These are phyloP conservation scores for Kewa caespitosa DNA, from an alignment of 179 eudicot species.

Conservation along the genomic window DNA sequence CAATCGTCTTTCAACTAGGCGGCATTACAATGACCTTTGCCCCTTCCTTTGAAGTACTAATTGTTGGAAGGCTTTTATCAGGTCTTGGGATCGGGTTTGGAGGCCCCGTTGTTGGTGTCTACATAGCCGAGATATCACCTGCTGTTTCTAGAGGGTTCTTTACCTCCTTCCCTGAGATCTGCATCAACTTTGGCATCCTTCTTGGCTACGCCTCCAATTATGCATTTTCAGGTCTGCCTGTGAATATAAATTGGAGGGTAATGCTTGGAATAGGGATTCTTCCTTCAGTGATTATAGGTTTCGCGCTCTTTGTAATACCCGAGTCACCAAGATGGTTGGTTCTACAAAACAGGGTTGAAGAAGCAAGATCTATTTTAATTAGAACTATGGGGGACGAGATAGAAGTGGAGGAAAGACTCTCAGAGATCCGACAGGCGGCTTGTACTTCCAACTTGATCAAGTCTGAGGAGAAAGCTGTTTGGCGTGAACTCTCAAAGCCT, in stretches of 20 bases:
- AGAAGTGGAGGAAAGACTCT: constrained; percentile 7
- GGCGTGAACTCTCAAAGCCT: constrained; percentile 20
- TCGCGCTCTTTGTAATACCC: constrained; percentile 1
- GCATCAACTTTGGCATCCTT: constrained; percentile 19
- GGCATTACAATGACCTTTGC: constrained; percentile 25
- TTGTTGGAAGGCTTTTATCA: constrained; percentile 17
- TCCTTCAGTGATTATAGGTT: background rate
- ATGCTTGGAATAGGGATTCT: constrained; percentile 13
- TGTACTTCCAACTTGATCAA: background rate
- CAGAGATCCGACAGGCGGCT: constrained; percentile 14
- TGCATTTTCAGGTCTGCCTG: constrained; percentile 9
- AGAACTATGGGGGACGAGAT: background rate
- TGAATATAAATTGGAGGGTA: constrained; percentile 1
- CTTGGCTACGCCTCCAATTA: constrained; percentile 14
- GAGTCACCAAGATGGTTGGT: constrained; percentile 23
- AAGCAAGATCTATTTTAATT: constrained; percentile 7
- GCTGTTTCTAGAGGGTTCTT: constrained; percentile 23
- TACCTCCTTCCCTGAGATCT: constrained; percentile 24
- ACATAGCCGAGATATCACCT: constrained; percentile 21
- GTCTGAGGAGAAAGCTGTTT: constrained; percentile 7
- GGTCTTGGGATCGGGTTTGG: constrained; percentile 27
- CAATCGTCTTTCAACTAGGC: constrained; percentile 18
- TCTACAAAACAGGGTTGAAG: constrained; percentile 11
- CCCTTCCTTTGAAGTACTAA: constrained; percentile 16
- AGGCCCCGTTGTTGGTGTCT: constrained; percentile 19